Evolutionary conservation across 495 filamentous ascomycete species (phyloP), one percentile per base, ranked within the genome.

Genomic region (Penicillium arizonense): DNA sequence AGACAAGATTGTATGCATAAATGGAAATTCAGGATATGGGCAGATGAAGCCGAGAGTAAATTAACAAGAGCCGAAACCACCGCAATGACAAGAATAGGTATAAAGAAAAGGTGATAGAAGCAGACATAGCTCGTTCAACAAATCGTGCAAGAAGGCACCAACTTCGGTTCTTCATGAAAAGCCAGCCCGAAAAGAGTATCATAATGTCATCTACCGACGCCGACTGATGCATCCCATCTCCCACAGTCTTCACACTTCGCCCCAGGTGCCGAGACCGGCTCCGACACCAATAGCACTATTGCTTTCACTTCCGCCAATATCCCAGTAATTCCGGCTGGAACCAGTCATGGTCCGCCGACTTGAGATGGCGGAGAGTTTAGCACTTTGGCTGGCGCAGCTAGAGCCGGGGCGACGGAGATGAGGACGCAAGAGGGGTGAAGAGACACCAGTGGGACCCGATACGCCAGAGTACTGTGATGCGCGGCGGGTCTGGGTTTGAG

Each of bases 241-340:
- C 16, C 39, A 21, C 24, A 54, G 37, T 20, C 35, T 47, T 59
- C 58, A 89, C 2, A 83, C 81, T 70, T 91, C 89, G 14, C 87
- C 88, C 84, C 87, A 91, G 44, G 80, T 82, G 18, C 88, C 86
- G 68, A 90, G 78, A 6, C 84, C 85, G 38, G 81, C 79, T 16
- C 71, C 74, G 28, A 74, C 74, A 35, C 81, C 82, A 67, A 87
- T 80, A 30, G 82, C 77, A 58, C 85, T 88, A 4, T 82, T 87
- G 51, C 84, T 90, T 7, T 88, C 88, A 56, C 85, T 89, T 0
- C 82, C 87, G 20, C 89, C 88, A 44, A 93, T 82, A 66, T 95
- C 91, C 91, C 91, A 96, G 67, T 90, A 96, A 75, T 88, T 84
- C 51, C 87, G 74, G 34, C 82, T 87, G 20, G 86, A 89, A 10